phyloP scores from a whole-genome alignment of 2,329 filamentous ascomycete species.

The Talaromyces sp. region DNA sequence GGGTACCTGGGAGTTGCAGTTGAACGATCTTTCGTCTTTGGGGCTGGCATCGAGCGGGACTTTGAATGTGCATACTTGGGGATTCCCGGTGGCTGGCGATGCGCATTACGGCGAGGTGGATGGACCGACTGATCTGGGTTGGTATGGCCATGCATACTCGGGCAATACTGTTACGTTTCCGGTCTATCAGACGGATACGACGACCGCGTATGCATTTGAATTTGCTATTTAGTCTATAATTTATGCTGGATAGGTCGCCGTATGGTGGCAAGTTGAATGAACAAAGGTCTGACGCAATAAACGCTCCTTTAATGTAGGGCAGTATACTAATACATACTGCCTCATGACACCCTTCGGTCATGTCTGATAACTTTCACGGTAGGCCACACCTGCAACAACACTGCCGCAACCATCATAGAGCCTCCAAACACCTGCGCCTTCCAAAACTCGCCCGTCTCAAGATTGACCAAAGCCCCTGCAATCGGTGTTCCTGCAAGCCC shows the following conservation, averaged over 20 bases:
- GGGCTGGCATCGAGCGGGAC: constrained; percentile 28
- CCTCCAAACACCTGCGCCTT: not conserved
- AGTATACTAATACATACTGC: not conserved
- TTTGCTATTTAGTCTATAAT: constrained; percentile 18
- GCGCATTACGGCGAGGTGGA: constrained; percentile 24
- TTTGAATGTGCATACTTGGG: constrained; percentile 28
- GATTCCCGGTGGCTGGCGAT: constrained; percentile 14
- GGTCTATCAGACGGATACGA: constrained; percentile 31
- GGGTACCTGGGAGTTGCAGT: constrained; percentile 30
- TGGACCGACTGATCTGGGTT: constrained; percentile 27
- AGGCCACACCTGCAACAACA: not conserved
- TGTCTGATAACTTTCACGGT: not conserved
- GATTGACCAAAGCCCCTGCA: constrained; percentile 18
- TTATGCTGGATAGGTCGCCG: not conserved
- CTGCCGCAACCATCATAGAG: not conserved
- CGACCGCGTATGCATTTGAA: constrained; percentile 39
- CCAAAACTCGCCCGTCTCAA: not conserved
- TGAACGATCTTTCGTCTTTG: constrained; percentile 28
- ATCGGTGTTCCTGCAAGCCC: constrained; percentile 27
- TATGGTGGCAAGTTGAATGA: not conserved
- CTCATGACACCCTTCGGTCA: not conserved
- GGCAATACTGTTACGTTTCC: constrained; percentile 33
- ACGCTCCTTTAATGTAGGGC: not conserved
- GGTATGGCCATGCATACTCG: constrained; percentile 27
- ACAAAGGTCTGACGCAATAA: too few relatives aligned